Conservation (phyloP, 2,329 filamentous ascomycete species). For the Dothistroma pini region DNA sequence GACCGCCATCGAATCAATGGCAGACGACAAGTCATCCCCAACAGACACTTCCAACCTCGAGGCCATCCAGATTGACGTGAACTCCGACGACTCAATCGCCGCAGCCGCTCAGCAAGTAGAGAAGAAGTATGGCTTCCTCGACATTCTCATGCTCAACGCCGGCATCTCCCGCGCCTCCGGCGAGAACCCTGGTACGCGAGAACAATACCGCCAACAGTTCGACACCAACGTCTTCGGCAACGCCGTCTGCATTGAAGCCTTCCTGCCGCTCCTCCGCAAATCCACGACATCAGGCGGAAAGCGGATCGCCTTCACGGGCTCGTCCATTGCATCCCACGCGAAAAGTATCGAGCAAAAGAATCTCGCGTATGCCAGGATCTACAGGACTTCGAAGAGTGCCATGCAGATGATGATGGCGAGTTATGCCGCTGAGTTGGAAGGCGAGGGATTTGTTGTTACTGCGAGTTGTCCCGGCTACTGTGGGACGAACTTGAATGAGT, state of each 20-base stretch:
- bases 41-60: conserved; percentile 30
- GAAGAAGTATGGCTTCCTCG: conserved; percentile 29
- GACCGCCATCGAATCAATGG: conserved; percentile 32
- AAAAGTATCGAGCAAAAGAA: not conserved
- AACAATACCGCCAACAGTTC: conserved; percentile 23
- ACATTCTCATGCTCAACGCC: conserved; percentile 39
- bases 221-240: conserved; percentile 32
- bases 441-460: conserved; percentile 29
- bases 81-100: conserved; percentile 41
- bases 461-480: conserved; percentile 23
- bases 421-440: conserved; percentile 20
- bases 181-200: conserved; percentile 10
- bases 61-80: conserved; percentile 43
- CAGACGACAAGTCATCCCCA: conserved; percentile 12
- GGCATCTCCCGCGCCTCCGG: conserved; percentile 24
- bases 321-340: conserved; percentile 4
- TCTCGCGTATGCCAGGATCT: conserved; percentile 20
- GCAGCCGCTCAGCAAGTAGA: conserved; percentile 35
- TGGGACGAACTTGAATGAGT: conserved; percentile 28
- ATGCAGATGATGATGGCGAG: conserved; percentile 31
- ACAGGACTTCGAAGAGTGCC: conserved; percentile 28
- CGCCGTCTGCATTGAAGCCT: conserved; percentile 24
- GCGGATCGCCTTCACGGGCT: conserved; percentile 30
- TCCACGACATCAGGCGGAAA: conserved; percentile 19
- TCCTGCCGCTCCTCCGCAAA: conserved; percentile 29